Base-by-base conservation (phyloP, 2,329 filamentous ascomycete genomes). In the Corynespora cassiicola region DNA sequence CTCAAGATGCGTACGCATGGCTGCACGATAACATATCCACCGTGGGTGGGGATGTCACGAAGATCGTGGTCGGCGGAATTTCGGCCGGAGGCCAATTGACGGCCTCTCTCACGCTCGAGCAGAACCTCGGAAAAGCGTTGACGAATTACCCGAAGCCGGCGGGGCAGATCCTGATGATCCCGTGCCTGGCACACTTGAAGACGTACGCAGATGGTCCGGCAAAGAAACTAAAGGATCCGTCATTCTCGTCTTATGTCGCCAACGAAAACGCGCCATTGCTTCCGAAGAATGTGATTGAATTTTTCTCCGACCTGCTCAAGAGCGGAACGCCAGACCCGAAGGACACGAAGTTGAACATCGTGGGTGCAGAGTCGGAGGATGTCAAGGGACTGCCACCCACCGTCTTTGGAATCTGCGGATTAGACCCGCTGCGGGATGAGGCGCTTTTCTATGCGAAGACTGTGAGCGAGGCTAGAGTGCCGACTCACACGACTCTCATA, bases 1-100 rank as follows among this genome's bases (percentile, higher is more conserved):
- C 69, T 0, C 73, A 79, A 40, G 81, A 83, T 29, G 72, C 75
- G 0, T 77, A 81, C 20, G 63, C 71, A 12, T 85, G 80, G 81
- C 54, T 79, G 0, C 74, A 80, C 32, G 59, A 63, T 10, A 63
- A 77, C 39, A 69, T 73, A 1, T 47, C 54, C 1, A 39, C 55
- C 20, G 19, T 78, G 4, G 66, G 66, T 11, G 69, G 70, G 6
- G 70, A 78, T 24, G 37, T 66, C 4, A 41, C 49, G 0, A 58
- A 75, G 16, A 77, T 79, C 41, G 58, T 79, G 3, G 54, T 80
- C 0, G 75, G 76, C 2, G 78, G 77, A 7, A 73, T 72, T 2
- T 76, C 72, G 0, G 76, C 76, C 0, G 78, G 77, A 3, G 77
- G 71, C 14, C 77, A 78, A 50, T 70, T 80, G 21, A 64, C 74